Base-by-base conservation (phyloP, 108 stramenopile genomes). In the Pseudonitzschia multiseries region DNA sequence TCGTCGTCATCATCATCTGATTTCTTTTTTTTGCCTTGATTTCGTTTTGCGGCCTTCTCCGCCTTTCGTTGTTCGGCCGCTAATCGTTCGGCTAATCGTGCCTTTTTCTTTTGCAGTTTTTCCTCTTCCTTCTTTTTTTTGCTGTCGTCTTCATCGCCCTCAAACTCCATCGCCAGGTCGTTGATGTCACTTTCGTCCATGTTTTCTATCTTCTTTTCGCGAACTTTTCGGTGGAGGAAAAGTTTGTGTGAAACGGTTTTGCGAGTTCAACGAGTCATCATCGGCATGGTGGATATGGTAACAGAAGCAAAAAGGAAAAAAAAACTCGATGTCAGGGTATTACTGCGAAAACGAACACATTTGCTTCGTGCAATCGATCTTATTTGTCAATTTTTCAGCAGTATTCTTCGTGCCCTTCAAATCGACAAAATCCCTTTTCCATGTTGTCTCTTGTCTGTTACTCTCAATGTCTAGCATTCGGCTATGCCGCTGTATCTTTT, bases 101-200 rank as follows among this genome's bases (percentile, higher is more conserved):
- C 81, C 76, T 85, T 84, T 28, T 77, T 70, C 71, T 82, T 84
- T 61, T 83, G 71, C 48, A 78, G 65, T 65, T 75, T 57, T 65
- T 72, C 75, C 29, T 76, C 82, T 28, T 67, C 66, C 74, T 81
- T 77, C 54, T 84, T 50, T 78, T 80, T 73, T 57, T 78, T 71
- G 14, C 40, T 33, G 15, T 26, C n/a, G 56, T 80, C 70, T 61
- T 84, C 68, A 31, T 79, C 79, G 8, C 44, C 79, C 32, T 79
- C 72, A 9, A 79, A 65, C 52, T 79, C 79, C 29, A 56, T 6
- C 0, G 79, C 81, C 50, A 86, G 59, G 57, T 82, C 85, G 10
- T 78, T 48, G 12, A 86, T 79, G 1, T 78, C 60, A 40, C 67
- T 77, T 8, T 79, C 85, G 48, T 86, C 85, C 79, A 86, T 75